Evolutionary conservation across 2,329 filamentous ascomycete genomes (phyloP).

Genomic region (Erysiphe pulchra): DNA sequence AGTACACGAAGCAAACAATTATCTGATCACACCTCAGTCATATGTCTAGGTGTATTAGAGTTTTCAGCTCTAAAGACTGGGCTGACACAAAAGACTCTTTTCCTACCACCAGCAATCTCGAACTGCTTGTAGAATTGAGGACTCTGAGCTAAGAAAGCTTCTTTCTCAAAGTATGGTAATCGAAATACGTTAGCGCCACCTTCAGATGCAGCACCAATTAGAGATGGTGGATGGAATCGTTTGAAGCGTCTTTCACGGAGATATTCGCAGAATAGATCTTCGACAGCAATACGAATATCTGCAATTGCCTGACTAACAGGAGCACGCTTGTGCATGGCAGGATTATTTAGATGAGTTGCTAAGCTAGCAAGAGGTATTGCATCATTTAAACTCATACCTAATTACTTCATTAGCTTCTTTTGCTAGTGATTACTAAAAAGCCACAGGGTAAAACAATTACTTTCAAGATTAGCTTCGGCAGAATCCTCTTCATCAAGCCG

Average conservation of each 20-base stretch:
- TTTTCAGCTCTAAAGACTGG: conserved; percentile 74
- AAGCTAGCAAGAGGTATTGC: conserved; percentile 37
- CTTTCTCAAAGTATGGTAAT: conserved; percentile 67
- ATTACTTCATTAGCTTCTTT: conserved; percentile 3
- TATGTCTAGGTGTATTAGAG: conserved; percentile 59
- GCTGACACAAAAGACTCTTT: conserved; percentile 54
- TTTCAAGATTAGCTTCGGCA: conserved; percentile 18
- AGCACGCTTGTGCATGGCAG: conserved; percentile 74
- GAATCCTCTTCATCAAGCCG: conserved; percentile 33
- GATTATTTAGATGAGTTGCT: conserved; percentile 49
- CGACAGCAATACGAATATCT: conserved; percentile 18
- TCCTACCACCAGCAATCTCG: conserved; percentile 53
- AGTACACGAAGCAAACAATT: conserved; percentile 1
- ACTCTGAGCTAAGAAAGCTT: conserved; percentile 56
- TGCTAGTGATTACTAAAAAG: not conserved
- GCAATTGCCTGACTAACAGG: conserved; percentile 74
- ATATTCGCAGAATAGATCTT: conserved; percentile 49
- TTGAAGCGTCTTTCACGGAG: conserved; percentile 50
- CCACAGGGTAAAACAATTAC: conserved; percentile 4
- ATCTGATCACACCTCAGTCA: conserved; percentile 35
- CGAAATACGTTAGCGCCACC: conserved; percentile 82
- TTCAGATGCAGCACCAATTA: conserved; percentile 77
- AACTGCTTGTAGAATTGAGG: conserved; percentile 78
- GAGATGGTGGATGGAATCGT: conserved; percentile 68
- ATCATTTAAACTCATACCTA: conserved; percentile 18